Conservation (phyloP, 202 grass and related monocot species). For the Carex sylvatica region DNA sequence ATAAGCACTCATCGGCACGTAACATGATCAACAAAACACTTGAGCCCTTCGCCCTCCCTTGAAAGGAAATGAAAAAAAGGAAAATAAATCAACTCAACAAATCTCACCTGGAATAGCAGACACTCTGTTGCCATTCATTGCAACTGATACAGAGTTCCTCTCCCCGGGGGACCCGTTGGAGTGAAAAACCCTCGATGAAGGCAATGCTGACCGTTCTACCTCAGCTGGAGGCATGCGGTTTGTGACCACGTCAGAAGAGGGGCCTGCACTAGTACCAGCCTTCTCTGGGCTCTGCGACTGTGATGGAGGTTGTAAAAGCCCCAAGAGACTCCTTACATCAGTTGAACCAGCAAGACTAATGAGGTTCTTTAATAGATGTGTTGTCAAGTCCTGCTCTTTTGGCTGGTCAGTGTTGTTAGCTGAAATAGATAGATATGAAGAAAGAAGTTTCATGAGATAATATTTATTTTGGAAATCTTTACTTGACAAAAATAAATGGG, state of each 20-base stretch:
- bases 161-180: constrained; percentile 39
- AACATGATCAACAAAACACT: neutral
- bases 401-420: constrained; percentile 53
- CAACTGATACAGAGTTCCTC: constrained; percentile 41
- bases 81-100: constrained; percentile 7
- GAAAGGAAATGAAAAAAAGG: neutral
- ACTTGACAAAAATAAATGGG: neutral
- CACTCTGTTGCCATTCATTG: constrained; percentile 44
- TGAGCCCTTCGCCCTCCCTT: neutral
- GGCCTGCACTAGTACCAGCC: constrained; percentile 51
- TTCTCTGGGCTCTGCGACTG: constrained; percentile 69
- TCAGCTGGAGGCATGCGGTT: constrained; percentile 38
- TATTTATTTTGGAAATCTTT: constrained; percentile 1
- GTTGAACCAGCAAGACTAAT: constrained; percentile 69
- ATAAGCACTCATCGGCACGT: constrained; percentile 4
- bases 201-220: constrained; percentile 39
- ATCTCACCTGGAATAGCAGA: constrained; percentile 55
- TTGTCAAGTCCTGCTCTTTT: constrained; percentile 64
- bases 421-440: constrained; percentile 34
- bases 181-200: constrained; percentile 37
- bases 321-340: constrained; percentile 74
- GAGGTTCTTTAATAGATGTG: constrained; percentile 68
- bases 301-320: constrained; percentile 45
- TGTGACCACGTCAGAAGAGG: constrained; percentile 54
- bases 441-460: neutral